A percentile compares a stretch with the other conserved stretches of the same genome.
These are phyloP conservation scores for Debaryomyces sp. DNA, from an alignment of 1,139 yeast species.

Conservation along the genomic window DNA sequence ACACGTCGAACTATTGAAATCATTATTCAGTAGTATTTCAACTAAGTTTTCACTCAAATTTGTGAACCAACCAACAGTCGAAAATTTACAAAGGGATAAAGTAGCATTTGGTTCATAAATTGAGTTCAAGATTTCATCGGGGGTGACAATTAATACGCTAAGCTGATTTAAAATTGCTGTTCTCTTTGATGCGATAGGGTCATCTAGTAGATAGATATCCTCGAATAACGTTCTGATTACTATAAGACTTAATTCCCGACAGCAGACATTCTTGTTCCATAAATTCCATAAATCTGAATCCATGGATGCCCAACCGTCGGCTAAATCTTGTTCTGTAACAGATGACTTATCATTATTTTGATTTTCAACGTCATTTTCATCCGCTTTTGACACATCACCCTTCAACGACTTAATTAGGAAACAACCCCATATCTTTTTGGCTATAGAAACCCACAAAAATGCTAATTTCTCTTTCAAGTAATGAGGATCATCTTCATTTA, in stretches of 20 bases:
- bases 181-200: constrained; percentile 83
- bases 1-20: constrained; percentile 36
- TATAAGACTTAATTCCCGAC: constrained; percentile 75
- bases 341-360: constrained; percentile 7
- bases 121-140: constrained; percentile 62
- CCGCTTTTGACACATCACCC: neutral
- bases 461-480: constrained; percentile 89
- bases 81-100: constrained; percentile 61
- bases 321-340: constrained; percentile 42
- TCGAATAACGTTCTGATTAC: constrained; percentile 87
- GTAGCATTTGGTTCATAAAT: constrained; percentile 75
- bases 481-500: constrained; percentile 74
- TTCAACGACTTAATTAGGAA: constrained; percentile 34
- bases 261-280: constrained; percentile 69
- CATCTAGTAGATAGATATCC: constrained; percentile 91
- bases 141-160: constrained; percentile 80
- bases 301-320: constrained; percentile 89
- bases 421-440: constrained; percentile 92
- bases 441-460: constrained; percentile 86
- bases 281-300: constrained; percentile 72
- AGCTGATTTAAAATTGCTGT: constrained; percentile 77
- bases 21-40: constrained; percentile 47
- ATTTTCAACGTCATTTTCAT: neutral
- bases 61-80: constrained; percentile 83
- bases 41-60: constrained; percentile 72